A percentile compares a stretch with the other conserved stretches of the same genome.
Evolutionary conservation across 2,329 filamentous ascomycete species (phyloP).

Genomic region (Epichloe sp.): DNA sequence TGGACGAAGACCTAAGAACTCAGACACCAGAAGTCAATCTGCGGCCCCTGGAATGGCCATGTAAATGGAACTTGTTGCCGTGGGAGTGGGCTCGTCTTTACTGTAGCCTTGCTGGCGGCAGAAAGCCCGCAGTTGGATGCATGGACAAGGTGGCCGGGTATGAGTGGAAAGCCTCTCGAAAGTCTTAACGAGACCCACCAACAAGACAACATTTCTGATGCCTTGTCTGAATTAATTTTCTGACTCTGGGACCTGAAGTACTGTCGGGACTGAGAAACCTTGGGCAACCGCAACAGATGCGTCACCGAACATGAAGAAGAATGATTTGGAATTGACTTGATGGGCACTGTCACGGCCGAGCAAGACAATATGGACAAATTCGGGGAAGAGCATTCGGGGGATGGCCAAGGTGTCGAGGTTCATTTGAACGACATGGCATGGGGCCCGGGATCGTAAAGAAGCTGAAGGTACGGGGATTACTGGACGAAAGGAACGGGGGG

Average conservation of each 20-base stretch:
- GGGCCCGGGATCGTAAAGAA: background rate
- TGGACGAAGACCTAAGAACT: conserved; percentile 31
- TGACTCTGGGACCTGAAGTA: background rate
- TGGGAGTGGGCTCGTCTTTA: background rate
- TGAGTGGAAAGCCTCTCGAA: background rate
- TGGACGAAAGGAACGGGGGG: background rate
- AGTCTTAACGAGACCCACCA: background rate
- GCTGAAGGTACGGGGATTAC: background rate
- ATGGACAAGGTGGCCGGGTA: background rate
- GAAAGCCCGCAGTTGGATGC: background rate
- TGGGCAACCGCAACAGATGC: background rate
- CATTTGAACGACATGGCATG: background rate
- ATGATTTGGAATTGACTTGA: background rate
- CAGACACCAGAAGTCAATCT: conserved; percentile 11
- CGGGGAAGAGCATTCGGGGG: background rate
- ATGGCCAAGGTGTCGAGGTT: background rate
- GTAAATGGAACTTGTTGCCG: conserved; percentile 17
- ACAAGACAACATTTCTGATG: background rate
- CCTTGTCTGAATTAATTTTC: too few species aligned
- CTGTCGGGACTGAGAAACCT: background rate
- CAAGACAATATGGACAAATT: too few species aligned
- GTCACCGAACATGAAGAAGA: background rate
- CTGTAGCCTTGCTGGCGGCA: background rate
- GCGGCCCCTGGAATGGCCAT: conserved; percentile 25
- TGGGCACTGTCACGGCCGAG: background rate